Evolutionary conservation across 495 filamentous ascomycete genomes (phyloP), one percentile per base, ranked within the genome.

Genomic region (Penicillium tannophilum): DNA sequence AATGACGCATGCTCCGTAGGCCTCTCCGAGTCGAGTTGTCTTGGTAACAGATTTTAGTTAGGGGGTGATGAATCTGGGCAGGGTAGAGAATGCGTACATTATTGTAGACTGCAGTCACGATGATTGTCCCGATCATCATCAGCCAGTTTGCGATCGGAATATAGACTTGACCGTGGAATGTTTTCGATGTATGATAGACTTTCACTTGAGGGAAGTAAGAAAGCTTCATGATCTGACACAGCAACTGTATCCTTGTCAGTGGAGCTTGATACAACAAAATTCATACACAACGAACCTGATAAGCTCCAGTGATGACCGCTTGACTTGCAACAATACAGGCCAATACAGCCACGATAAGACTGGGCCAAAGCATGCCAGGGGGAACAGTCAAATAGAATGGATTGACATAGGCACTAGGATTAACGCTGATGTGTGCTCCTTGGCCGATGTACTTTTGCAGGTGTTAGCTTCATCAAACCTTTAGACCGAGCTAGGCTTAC

Each of bases 301-400:
- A 90, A 1, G 84, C 82, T 6, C 81, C 83, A 14, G 88, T 91
- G 45, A 90, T 90, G 72, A 90, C 86, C 24, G 88, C 88, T 54
- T 91, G 88, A 20, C 84, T 87, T n/a, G 88, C 88, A 10, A 91
- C 88, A 54, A 91, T 81, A 23, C 85, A 86, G 3, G 88, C 88
- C 3, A 90, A 66, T 24, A 90, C 76, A 0, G 88, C 84, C 26
- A 90, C 66, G 10, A 90, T 71, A 39, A 90, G 69, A 55, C 82
- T 83, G 14, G 85, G 85, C 50, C 83, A 88, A n/a, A 89, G 73
- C 72, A 82, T 86, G 4, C 87, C 87, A 0, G 84, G 83, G 4
- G 86, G 86, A 10, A 86, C 82, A 4, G 82, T 75, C 58, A 88
- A 80, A 67, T 84, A 90, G 67, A 90, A 90, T 2, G 88, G 88